Percentiles rank a stretch among this genome's conserved stretches.
These are phyloP conservation scores for Tolypocladium endophyticum DNA, from an alignment of 2,329 filamentous ascomycete genomes.

Conservation along the genomic window DNA sequence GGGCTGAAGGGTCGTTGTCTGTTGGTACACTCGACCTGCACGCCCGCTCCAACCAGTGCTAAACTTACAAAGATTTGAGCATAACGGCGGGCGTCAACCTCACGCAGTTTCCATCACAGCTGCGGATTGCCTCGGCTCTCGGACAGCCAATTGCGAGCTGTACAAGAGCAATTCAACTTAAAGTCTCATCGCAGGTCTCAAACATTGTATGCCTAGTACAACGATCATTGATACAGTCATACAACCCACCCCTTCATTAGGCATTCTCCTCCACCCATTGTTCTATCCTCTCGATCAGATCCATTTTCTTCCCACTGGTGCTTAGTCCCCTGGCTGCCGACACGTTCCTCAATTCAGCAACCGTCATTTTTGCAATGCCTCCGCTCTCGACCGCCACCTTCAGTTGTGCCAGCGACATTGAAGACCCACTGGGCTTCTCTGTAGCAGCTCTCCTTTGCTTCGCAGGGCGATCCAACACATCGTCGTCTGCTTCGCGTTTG, in stretches of 20 bases:
- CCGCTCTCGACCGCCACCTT: constrained; percentile 33
- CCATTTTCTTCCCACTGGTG: constrained; percentile 40
- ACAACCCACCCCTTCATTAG: background rate
- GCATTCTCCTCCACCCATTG: constrained; percentile 42
- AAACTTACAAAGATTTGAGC: background rate
- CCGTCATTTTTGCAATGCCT: constrained; percentile 41
- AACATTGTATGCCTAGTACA: background rate
- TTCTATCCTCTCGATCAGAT: constrained; percentile 44
- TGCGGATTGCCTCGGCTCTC: background rate
- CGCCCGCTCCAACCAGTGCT: background rate
- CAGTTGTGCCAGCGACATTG: constrained; percentile 34
- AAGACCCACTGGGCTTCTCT: constrained; percentile 20
- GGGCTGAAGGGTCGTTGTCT: no score
- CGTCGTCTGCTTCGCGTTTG: constrained; percentile 42
- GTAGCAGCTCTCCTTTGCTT: constrained; percentile 33
- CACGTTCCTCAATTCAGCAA: constrained; percentile 40
- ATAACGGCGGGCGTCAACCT: background rate
- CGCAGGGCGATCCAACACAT: constrained; percentile 25
- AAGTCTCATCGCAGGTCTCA: background rate
- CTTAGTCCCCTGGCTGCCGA: constrained; percentile 36
- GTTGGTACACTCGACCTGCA: no score
- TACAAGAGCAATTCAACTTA: background rate
- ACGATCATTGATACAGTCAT: background rate
- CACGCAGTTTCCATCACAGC: background rate
- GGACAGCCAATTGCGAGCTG: background rate